phyloP scores from a whole-genome alignment of 1,139 yeast species.

The Blastobotrys serpentis region DNA sequence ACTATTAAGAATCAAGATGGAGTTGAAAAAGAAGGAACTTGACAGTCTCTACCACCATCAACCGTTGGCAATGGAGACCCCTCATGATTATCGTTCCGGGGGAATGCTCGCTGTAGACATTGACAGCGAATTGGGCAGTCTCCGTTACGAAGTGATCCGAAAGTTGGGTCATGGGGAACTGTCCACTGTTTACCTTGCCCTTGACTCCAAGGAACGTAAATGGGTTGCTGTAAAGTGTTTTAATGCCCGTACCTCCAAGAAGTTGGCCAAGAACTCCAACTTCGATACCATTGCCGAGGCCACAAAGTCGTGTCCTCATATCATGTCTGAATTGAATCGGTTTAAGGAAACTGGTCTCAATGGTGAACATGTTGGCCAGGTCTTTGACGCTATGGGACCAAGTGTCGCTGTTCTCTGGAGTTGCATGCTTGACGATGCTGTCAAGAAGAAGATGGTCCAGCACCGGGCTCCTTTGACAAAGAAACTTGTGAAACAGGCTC shows the following conservation, averaged over 20 bases:
- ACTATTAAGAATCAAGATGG: conserved; percentile 17
- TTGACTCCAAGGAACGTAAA: conserved; percentile 14
- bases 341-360: conserved; percentile 20
- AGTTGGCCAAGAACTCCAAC: conserved; percentile 18
- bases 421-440: conserved; percentile 16
- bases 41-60: conserved; percentile 19
- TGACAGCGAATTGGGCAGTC: conserved; percentile 16
- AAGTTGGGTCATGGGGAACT: conserved; percentile 20
- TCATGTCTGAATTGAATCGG: conserved; percentile 18
- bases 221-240: conserved; percentile 20
- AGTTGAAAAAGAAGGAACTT: conserved; percentile 20
- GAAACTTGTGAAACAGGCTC: conserved; percentile 15
- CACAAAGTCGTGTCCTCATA: conserved; percentile 11
- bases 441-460: conserved; percentile 19
- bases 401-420: conserved; percentile 19
- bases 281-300: conserved; percentile 15
- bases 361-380: conserved; percentile 20
- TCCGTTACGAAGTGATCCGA: conserved; percentile 20
- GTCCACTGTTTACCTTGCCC: conserved; percentile 20
- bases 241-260: conserved; percentile 19
- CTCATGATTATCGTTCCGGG: conserved; percentile 21
- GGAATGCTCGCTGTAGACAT: conserved; percentile 20
- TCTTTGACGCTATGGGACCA: conserved; percentile 21
- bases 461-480: conserved; percentile 17
- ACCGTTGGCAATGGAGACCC: conserved; percentile 17